Evolutionary conservation across 306 rosid genomes (phyloP).

Genomic region (Sphenostylis stenocarpa): DNA sequence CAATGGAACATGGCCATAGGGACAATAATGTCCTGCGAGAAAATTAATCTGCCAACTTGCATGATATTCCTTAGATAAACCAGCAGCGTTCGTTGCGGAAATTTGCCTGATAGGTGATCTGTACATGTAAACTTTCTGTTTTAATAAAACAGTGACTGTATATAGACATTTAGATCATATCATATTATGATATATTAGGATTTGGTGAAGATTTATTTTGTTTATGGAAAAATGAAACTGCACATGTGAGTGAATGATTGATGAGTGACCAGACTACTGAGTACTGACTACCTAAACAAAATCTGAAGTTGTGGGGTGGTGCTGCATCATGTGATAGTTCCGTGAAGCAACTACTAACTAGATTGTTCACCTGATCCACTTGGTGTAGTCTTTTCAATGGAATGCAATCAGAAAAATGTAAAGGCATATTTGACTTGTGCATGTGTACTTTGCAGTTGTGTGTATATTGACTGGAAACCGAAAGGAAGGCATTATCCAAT

Average conservation of each 20-base stretch:
- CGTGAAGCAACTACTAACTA: slow-evolving; percentile 32
- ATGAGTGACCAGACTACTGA: slow-evolving; percentile 4
- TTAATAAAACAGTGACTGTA: too few relatives aligned
- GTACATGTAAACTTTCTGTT: too few relatives aligned
- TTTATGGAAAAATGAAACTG: background rate
- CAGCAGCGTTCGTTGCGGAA: slow-evolving; percentile 14
- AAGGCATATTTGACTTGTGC: slow-evolving; percentile 7
- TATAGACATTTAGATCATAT: too few relatives aligned
- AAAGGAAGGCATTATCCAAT: slow-evolving; percentile 20
- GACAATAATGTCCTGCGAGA: slow-evolving; percentile 8
- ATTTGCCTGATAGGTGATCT: too few relatives aligned
- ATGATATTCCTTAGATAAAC: background rate
- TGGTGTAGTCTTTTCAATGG: background rate
- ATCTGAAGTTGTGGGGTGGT: background rate
- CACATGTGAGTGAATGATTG: slow-evolving; percentile 9
- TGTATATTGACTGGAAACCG: slow-evolving; percentile 29
- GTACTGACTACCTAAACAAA: background rate
- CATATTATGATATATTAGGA: too few relatives aligned
- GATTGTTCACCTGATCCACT: background rate
- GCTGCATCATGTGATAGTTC: slow-evolving; percentile 31
- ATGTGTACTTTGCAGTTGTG: background rate
- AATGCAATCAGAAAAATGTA: background rate
- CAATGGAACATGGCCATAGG: background rate
- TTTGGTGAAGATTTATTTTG: background rate
- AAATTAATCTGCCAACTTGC: slow-evolving; percentile 14